Evolutionary conservation across 371 early-diverging fungal genomes (phyloP).

Genomic region (Funneliformis caledonium): DNA sequence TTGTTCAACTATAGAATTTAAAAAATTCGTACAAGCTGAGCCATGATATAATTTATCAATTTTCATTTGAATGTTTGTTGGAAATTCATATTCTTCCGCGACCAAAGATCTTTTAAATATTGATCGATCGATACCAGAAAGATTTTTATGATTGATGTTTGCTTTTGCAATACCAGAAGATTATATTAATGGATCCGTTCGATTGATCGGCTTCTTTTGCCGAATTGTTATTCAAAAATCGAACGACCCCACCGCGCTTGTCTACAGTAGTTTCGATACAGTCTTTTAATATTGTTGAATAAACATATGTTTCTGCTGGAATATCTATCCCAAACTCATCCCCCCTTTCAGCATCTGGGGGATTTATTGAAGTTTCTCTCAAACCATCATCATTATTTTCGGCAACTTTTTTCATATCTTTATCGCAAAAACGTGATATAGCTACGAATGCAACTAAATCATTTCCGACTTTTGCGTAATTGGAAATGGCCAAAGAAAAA

Average conservation of each 20-base stretch:
- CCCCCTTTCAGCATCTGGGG: not conserved
- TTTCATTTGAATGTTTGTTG: not conserved
- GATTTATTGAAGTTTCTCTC: not conserved
- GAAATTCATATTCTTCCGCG: not conserved
- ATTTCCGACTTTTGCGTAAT: not conserved
- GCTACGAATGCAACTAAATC: not conserved
- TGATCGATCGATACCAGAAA: not conserved
- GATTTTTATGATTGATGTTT: not conserved
- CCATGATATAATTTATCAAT: not conserved
- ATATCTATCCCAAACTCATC: not conserved
- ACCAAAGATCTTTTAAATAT: not conserved
- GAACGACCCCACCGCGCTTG: not conserved
- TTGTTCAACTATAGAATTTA: not conserved
- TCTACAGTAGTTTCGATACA: not conserved
- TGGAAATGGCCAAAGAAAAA: not conserved
- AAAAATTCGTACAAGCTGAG: not conserved
- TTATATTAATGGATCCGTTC: not conserved
- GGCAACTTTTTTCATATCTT: not conserved
- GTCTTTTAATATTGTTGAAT: not conserved
- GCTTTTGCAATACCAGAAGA: not conserved
- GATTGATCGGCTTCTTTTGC: not conserved
- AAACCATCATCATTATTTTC: not conserved
- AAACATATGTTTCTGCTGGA: not conserved
- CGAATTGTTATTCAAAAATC: not conserved
- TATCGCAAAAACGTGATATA: not conserved